phyloP scores from a whole-genome alignment of 2,329 filamentous ascomycete genomes.

The Sclerotinia borealis region DNA sequence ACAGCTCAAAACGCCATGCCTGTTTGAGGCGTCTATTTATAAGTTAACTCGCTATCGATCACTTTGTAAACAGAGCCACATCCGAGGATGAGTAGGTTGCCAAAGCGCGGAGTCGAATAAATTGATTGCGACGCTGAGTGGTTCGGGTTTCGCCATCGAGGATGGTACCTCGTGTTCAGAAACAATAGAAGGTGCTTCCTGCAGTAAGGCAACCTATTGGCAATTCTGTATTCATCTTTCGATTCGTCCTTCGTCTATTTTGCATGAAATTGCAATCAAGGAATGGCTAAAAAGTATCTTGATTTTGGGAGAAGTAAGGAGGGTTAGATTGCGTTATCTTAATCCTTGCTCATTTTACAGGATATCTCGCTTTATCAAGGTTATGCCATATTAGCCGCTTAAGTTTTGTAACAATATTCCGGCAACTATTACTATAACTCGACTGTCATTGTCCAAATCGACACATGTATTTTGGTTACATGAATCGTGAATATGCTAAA shows the following conservation, averaged over 20 bases:
- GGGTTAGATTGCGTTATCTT: not conserved
- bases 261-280: too few species aligned
- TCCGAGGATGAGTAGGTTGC: not conserved
- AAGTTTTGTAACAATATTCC: not conserved
- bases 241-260: not conserved
- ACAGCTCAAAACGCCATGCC: not conserved
- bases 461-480: not conserved
- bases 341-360: not conserved
- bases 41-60: not conserved
- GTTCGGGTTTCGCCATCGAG: too few species aligned
- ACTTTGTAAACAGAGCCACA: not conserved
- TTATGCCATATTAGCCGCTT: not conserved
- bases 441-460: not conserved
- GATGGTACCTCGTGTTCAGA: not conserved
- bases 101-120: not conserved
- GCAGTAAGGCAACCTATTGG: conserved; percentile 1
- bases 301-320: not conserved
- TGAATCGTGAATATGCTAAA: not conserved
- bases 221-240: not conserved
- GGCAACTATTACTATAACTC: not conserved
- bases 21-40: not conserved
- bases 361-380: not conserved
- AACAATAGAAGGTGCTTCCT: not conserved
- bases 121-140: not conserved
- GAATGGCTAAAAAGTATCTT: not conserved